Conservation (phyloP, 345 rosid genomes). For the Brassica rapa region DNA sequence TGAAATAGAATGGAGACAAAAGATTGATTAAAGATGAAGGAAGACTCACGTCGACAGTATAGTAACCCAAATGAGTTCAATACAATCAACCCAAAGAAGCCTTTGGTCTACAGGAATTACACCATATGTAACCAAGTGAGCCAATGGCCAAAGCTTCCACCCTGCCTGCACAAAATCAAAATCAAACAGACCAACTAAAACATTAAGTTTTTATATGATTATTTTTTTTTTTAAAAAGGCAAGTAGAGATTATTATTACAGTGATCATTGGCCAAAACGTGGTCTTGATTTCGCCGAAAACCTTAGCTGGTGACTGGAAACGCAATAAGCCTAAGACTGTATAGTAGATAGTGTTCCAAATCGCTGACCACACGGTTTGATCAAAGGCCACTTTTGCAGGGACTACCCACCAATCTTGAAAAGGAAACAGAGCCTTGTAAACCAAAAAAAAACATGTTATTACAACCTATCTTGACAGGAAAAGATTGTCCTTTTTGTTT, state of each 20-base stretch:
- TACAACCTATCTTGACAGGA: background rate
- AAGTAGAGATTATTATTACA: constrained; percentile 49
- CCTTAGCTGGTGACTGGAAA: constrained; percentile 59
- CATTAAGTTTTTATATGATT: background rate
- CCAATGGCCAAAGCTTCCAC: constrained; percentile 97
- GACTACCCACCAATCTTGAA: constrained; percentile 86
- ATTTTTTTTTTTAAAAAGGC: background rate
- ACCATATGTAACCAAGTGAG: constrained; percentile 83
- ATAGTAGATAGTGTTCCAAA: constrained; percentile 87
- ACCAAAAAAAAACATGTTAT: background rate
- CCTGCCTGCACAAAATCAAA: constrained; percentile 60
- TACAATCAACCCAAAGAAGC: constrained; percentile 96
- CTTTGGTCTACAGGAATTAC: constrained; percentile 80
- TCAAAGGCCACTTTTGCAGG: constrained; percentile 91
- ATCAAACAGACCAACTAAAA: background rate
- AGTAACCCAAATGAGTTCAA: constrained; percentile 95
- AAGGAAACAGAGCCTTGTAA: constrained; percentile 40
- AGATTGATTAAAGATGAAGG: background rate
- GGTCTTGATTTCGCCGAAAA: constrained; percentile 61
- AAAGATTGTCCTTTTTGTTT: background rate
- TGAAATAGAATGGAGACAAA: constrained; percentile 3
- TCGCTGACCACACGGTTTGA: constrained; percentile 82
- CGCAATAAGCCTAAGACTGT: constrained; percentile 70
- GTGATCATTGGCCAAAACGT: constrained; percentile 79
- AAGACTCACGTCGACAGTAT: constrained; percentile 76